phyloP scores from a whole-genome alignment of 164 flowering plant species.

The Warburgia ugandensis region DNA sequence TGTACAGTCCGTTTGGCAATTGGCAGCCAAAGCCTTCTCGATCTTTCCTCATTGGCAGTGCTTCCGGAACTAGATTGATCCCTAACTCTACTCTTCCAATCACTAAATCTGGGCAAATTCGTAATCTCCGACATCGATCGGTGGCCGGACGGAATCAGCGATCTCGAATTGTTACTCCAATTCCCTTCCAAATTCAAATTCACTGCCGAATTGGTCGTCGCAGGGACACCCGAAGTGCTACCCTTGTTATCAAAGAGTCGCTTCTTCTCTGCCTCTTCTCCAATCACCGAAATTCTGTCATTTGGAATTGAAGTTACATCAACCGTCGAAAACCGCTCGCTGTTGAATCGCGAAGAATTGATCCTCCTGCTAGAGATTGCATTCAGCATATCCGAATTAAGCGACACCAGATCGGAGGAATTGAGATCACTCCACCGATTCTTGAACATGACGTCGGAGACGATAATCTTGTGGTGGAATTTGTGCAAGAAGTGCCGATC shows the following conservation, averaged over 20 bases:
- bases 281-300: conserved; percentile 16
- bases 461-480: conserved; percentile 53
- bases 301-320: too few relatives aligned
- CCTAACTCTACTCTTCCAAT: conserved; percentile 6
- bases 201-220: not conserved
- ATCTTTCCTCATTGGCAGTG: conserved; percentile 26
- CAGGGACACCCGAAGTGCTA: too few relatives aligned
- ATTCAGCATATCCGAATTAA: conserved; percentile 60
- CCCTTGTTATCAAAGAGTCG: too few relatives aligned
- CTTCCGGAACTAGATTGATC: not conserved
- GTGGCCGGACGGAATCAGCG: conserved; percentile 22
- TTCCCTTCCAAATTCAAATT: conserved; percentile 1
- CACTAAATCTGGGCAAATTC: conserved; percentile 40
- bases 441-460: conserved; percentile 55
- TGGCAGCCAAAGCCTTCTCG: conserved; percentile 34
- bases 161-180: conserved; percentile 11
- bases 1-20: conserved; percentile 31
- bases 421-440: conserved; percentile 75
- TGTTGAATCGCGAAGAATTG: not conserved
- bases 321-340: conserved; percentile 42
- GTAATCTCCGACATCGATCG: conserved; percentile 77
- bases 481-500: conserved; percentile 27
- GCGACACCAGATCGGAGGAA: conserved; percentile 60
- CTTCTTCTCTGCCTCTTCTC: conserved; percentile 35
- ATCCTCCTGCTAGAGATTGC: conserved; percentile 24